A percentile compares a stretch with the other conserved stretches of the same genome.
These are phyloP conservation scores for Naganishia randhawae DNA, from an alignment of 768 basidiomycete genomes.

Conservation along the genomic window DNA sequence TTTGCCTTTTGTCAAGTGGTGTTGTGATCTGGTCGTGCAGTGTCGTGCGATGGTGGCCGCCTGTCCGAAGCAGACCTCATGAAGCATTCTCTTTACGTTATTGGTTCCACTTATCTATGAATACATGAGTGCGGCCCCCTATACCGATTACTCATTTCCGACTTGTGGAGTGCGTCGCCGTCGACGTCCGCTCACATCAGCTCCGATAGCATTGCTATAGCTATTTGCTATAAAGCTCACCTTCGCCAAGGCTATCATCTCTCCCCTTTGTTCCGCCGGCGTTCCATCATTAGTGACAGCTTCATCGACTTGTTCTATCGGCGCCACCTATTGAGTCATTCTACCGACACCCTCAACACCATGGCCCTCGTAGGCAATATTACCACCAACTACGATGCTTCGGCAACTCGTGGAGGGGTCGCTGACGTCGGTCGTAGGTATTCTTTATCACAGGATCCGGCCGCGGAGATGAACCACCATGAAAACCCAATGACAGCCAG, in stretches of 20 bases:
- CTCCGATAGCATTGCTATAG: not conserved
- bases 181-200: not conserved
- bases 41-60: slow-evolving; percentile 1
- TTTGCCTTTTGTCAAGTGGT: not conserved
- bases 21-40: not conserved
- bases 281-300: no score
- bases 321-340: not conserved
- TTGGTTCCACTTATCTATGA: not conserved
- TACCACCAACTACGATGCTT: slow-evolving; percentile 23
- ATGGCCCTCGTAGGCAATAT: slow-evolving; percentile 29
- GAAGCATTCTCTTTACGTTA: not conserved
- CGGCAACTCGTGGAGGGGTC: slow-evolving; percentile 3
- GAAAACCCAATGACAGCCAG: not conserved
- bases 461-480: not conserved
- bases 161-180: not conserved
- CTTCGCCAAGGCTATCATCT: not conserved
- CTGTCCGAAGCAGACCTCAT: not conserved
- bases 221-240: not conserved
- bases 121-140: not conserved
- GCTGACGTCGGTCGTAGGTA: slow-evolving; percentile 6
- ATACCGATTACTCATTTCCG: not conserved
- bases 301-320: not conserved
- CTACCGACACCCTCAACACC: not conserved
- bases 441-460: slow-evolving; percentile 2
- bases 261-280: no score